Base-by-base conservation (phyloP, 1,139 yeast genomes). In the Debaryomycetaceae sp. region DNA sequence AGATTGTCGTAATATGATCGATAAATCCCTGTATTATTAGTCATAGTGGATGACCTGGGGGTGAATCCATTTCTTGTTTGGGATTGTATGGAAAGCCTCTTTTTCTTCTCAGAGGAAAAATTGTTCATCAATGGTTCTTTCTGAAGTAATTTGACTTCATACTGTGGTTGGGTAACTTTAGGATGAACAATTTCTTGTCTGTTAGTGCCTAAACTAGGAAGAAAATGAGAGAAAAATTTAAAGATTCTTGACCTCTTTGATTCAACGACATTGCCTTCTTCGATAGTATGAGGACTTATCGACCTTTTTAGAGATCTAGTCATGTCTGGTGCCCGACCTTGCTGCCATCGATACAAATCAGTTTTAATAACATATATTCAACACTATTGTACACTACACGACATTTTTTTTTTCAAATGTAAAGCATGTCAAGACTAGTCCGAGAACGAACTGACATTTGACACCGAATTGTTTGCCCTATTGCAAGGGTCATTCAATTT, bases 91-190 rank as follows among this genome's bases (percentile, higher is more conserved):
- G 72, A 67, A 24, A 68, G 51, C 33, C 68, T 51, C 44, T 62
- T 60, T 49, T 66, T 63, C 51, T 67, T 68, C 11, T 54, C 60
- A 1, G 71, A 63, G 6, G 62, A 45, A 37, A 63, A 62, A 50
- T 63, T 51, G 37, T 54, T 44, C 37, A 44, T 42, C 33, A 44
- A 44, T 24, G 42, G 42, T 13, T 42, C 48, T n/a, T 29, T 40
- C 36, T 40, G 37, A 29, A 45, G 39, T 9, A 37, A 34, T 14
- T 36, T 13, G 24, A 42, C 31, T 8, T 45, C 45, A 24, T 29
- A 37, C 11, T 42, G 27, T 6, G 29, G 24, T 34, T 34, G 20
- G 22, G 31, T 31, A 31, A 20, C 24, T 36, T 40, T 39, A 31
- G 29, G 36, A 14, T 35, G 39, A n/a, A 20, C 24, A 23, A 5